Conservation (phyloP, 2,329 filamentous ascomycete genomes). For the Colletotrichum tamarilloi region DNA sequence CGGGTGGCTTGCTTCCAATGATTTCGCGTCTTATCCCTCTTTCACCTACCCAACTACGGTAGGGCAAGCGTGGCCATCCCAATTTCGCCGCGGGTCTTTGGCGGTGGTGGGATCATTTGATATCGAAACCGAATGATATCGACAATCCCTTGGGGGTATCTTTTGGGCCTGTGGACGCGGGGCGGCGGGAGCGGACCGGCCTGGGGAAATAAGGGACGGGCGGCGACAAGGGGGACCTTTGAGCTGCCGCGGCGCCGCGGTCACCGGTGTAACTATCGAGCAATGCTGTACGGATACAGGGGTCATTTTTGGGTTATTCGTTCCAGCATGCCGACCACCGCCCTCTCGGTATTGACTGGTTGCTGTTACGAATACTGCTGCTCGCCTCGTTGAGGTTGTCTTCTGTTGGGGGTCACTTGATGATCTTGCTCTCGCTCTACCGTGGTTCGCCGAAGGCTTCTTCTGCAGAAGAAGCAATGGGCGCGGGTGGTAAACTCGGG, state of each 20-base stretch:
- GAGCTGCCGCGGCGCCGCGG: conserved; percentile 3
- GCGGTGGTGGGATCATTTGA: conserved; percentile 13
- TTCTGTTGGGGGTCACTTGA: conserved; percentile 6
- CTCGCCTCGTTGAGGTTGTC: background rate
- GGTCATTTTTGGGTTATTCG: no score
- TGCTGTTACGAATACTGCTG: background rate
- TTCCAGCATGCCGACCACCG: no score
- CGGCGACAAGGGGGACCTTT: conserved; percentile 1
- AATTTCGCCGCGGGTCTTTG: background rate
- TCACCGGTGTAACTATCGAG: background rate
- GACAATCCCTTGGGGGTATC: background rate
- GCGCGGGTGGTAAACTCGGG: conserved; percentile 1
- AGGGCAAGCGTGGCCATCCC: background rate
- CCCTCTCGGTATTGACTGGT: no score
- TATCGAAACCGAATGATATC: conserved; percentile 19
- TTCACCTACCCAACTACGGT: background rate
- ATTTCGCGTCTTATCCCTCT: background rate
- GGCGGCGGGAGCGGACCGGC: conserved; percentile 28
- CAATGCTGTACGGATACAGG: background rate
- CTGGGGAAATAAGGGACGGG: conserved; percentile 26
- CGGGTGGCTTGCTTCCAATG: background rate
- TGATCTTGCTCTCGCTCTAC: conserved; percentile 8
- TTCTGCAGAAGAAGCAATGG: background rate
- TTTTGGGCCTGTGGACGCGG: conserved; percentile 10
- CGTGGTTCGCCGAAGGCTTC: background rate